Conservation (phyloP, 176 grass and related monocot genomes). For the Raddia distichophylla region DNA sequence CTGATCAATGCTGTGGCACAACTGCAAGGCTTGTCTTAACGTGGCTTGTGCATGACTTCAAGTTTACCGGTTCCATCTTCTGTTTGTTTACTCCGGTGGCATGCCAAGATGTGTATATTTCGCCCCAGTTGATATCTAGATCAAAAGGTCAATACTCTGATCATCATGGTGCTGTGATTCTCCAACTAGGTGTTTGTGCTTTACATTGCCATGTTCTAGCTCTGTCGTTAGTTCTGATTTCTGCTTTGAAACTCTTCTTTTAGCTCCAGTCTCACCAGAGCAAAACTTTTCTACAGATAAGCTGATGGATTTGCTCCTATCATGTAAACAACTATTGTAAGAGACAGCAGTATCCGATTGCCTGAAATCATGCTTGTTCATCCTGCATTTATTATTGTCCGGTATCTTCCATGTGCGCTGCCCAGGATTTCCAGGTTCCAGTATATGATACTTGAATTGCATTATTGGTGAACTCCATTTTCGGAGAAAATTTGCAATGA, state of each 20-base stretch:
- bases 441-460: not conserved
- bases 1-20: slow-evolving; percentile 30
- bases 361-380: slow-evolving; percentile 25
- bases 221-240: slow-evolving; percentile 34
- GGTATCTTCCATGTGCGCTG: slow-evolving; percentile 26
- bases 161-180: slow-evolving; percentile 24
- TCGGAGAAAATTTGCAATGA: not conserved
- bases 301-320: slow-evolving; percentile 32
- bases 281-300: slow-evolving; percentile 27
- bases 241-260: slow-evolving; percentile 26
- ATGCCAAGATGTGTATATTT: slow-evolving; percentile 56
- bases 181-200: slow-evolving; percentile 17
- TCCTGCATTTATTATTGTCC: not conserved
- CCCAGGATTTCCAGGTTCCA: not conserved
- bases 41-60: slow-evolving; percentile 15
- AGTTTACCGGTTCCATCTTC: slow-evolving; percentile 25
- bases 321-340: slow-evolving; percentile 14
- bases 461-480: not conserved
- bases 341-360: slow-evolving; percentile 37
- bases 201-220: slow-evolving; percentile 23
- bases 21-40: slow-evolving; percentile 14
- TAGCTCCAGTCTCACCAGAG: slow-evolving; percentile 27
- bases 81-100: slow-evolving; percentile 16
- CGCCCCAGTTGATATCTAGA: slow-evolving; percentile 37
- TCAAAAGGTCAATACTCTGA: slow-evolving; percentile 29